Evolutionary conservation across 2,329 filamentous ascomycete genomes (phyloP), one percentile per base, ranked within the genome.

Genomic region (Didymella lethalis): DNA sequence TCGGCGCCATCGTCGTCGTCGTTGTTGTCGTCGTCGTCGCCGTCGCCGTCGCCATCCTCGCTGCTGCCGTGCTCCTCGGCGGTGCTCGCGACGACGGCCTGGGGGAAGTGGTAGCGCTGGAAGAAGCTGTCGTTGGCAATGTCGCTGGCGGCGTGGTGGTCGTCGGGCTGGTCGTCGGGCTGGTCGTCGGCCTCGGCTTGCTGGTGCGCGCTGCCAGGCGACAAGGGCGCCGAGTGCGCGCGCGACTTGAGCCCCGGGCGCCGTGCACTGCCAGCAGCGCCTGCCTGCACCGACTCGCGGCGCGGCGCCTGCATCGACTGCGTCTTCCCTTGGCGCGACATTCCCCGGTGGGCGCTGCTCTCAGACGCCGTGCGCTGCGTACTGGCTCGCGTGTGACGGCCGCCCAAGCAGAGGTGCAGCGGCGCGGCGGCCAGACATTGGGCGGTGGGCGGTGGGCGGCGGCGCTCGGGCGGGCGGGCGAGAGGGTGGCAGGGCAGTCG

Each of bases 71-170:
- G 56, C 4, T 73, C 71, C 8, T 70, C 66, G 32, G 62, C 52
- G 45, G 54, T 25, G 68, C 48, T 11, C 1, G 44, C 45, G 45
- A 56, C 54, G 70, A 56, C 54, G 70, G 61, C 67, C 64, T 62
- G 70, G 65, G 75, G 70, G 67, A 77, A 71, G 66, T 76, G 73
- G 68, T 75, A 78, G 53, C 76, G 74, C 69, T 78, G 76, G 71
- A 78, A 79, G 72, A 79, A 79, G 61, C 74, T 71, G 54, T 79
- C 77, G 63, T 67, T 66, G 26, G 72, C 68, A 41, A 78, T 78
- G 28, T 75, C 73, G 65, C 70, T 73, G 43, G 75, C 75, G 3
- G 23, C 41, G 25, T 44, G 41, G 12, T 31, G 43, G 20, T 16
- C 54, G 54, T 40, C 58, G n/a, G 62, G 50, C 48, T 66, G 20